phyloP scores from a whole-genome alignment of 352 stramenopile species.

The Globisporangium lucens region DNA sequence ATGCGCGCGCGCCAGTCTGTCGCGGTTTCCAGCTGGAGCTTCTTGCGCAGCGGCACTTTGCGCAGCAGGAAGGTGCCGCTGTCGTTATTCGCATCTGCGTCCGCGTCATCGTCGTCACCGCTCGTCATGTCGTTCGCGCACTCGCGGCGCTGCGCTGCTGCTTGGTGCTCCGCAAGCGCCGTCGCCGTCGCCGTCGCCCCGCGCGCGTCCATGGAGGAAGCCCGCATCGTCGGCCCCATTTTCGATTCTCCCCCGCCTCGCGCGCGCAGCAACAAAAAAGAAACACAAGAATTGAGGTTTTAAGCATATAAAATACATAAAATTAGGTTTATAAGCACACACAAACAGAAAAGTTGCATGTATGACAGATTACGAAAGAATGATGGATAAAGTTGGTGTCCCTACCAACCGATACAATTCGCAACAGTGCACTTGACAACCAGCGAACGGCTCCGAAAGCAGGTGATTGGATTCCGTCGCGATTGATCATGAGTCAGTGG shows the following conservation, averaged over 20 bases:
- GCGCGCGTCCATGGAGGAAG: background rate
- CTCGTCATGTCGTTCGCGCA: slow-evolving; percentile 9
- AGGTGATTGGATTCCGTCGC: background rate
- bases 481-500: slow-evolving; percentile 37
- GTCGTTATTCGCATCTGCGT: background rate
- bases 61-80: background rate
- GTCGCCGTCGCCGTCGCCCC: background rate
- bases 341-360: too few species aligned
- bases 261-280: background rate
- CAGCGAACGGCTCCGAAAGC: slow-evolving; percentile 6
- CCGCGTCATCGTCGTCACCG: slow-evolving; percentile 5
- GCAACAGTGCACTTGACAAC: slow-evolving; percentile 4
- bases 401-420: slow-evolving; percentile 13
- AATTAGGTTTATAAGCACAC: too few species aligned
- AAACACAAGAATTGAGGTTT: background rate
- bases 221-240: background rate
- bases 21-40: slow-evolving; percentile 15
- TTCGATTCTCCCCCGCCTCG: background rate
- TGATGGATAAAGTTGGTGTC: background rate
- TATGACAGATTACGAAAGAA: background rate
- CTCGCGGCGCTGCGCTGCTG: background rate
- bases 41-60: slow-evolving; percentile 6
- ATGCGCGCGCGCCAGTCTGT: slow-evolving; percentile 20
- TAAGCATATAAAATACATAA: background rate
- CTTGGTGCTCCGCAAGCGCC: background rate